These are phyloP conservation scores for Solanum pinnatisectum DNA, from an alignment of 257 asterid species.

Conservation along the genomic window DNA sequence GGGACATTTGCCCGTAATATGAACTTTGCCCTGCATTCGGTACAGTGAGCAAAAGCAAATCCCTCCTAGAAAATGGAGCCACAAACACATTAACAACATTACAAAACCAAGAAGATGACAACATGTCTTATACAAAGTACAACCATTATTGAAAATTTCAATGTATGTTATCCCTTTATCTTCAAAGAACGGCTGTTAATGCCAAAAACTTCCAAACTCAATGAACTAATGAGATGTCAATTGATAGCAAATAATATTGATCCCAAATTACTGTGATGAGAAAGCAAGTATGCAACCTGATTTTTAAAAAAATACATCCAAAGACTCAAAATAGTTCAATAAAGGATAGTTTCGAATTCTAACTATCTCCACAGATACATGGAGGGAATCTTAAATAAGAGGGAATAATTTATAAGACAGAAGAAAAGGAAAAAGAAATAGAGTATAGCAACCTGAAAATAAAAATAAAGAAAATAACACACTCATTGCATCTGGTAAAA, in stretches of 20 bases:
- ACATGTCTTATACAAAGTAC: neutral
- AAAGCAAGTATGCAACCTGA: neutral
- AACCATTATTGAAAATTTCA: neutral
- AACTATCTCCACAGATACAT: neutral
- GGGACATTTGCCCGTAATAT: constrained; percentile 95
- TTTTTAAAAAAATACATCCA: neutral
- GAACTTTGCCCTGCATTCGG: constrained; percentile 95
- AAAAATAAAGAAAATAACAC: neutral
- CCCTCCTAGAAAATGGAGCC: constrained; percentile 70
- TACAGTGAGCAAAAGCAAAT: constrained; percentile 98
- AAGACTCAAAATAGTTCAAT: neutral
- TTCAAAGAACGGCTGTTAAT: neutral
- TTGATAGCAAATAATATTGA: neutral
- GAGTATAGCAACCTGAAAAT: neutral
- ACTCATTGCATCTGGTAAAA: neutral
- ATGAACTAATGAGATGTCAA: neutral
- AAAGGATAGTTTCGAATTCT: neutral
- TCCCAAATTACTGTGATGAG: neutral
- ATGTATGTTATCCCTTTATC: neutral
- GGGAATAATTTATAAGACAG: neutral
- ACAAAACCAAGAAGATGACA: neutral
- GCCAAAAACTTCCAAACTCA: neutral
- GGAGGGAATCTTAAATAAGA: neutral
- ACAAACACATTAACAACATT: neutral
- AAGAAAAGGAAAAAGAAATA: neutral